Base-by-base conservation (phyloP, 257 asterid species). In the Petunia secreta region DNA sequence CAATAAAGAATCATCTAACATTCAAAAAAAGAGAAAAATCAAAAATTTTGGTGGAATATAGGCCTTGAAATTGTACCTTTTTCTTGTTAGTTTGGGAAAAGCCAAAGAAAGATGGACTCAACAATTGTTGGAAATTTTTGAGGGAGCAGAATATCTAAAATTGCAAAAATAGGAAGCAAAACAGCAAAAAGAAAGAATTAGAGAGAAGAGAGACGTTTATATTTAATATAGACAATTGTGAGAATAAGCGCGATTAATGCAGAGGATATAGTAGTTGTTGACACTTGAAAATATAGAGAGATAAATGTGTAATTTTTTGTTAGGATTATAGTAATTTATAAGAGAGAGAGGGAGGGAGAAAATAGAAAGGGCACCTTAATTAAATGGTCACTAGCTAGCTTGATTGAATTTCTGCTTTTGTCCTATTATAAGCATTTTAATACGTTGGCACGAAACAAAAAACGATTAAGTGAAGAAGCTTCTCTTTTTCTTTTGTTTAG, bases 231-330 rank as follows among this genome's bases (percentile, higher is more conserved):
- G 40, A 68, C 5, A 60, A 34, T 13, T 62, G 46, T 63, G 68
- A 78, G 81, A 65, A 78, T 38, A 78, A 8, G 81, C 81, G 81
- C 9, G 34, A 60, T 78, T 78, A 65, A 60, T 60, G 81, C 81
- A 62, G n/a, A 8, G 71, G 74, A 25, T 69, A 46, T 69, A 69
- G 25, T 7, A 9, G 25, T 16, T 69, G 25, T 69, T 69, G 25
- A 9, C 55, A 25, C 43, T 25, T 25, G 25, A 25, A 25, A 25
- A 25, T 25, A 25, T 25, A 25, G 25, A 25, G 25, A 25, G 25
- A 25, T 25, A 25, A 25, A 25, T 25, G 25, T 25, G 25, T 25
- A 25, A 25, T 25, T 25, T 25, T 25, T 25, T 25, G 25, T 25
- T 25, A 25, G 25, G 25, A 25, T 25, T 25, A 25, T 25, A 25